Evolutionary conservation across 2,329 filamentous ascomycete genomes (phyloP).

Genomic region (Periconia sp.): DNA sequence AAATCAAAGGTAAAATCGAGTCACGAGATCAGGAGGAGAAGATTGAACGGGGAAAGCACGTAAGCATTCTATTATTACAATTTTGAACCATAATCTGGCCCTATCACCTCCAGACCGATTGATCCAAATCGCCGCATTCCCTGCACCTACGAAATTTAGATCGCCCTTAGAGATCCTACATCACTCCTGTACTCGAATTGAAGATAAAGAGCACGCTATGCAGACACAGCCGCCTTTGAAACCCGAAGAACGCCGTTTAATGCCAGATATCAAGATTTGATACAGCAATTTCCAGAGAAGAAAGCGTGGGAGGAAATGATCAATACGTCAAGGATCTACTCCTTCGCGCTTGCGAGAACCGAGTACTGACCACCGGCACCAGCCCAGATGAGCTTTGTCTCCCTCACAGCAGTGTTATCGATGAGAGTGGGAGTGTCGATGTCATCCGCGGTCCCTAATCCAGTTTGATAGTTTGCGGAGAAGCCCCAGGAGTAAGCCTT

Average conservation of each 20-base stretch:
- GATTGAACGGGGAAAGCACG: neutral
- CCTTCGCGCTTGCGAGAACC: constrained; percentile 57
- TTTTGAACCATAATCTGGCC: neutral
- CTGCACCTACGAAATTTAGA: constrained; percentile 8
- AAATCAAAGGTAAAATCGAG: too few species aligned
- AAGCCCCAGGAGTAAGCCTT: constrained; percentile 82
- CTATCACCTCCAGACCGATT: neutral
- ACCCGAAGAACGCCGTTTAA: constrained; percentile 7
- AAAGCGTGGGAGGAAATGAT: too few species aligned
- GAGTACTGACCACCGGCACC: constrained; percentile 89
- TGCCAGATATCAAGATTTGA: constrained; percentile 16
- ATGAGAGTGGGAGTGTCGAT: constrained; percentile 78
- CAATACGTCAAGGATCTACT: constrained; percentile 15
- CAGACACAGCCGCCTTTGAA: constrained; percentile 1
- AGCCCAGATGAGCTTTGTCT: constrained; percentile 76
- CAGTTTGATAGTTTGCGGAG: constrained; percentile 80
- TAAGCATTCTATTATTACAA: constrained; percentile 27
- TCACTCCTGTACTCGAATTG: constrained; percentile 10
- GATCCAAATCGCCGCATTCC: constrained; percentile 7
- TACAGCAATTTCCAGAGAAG: constrained; percentile 3
- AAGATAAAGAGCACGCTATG: constrained; percentile 19
- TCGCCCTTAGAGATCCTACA: constrained; percentile 10
- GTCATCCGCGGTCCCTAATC: constrained; percentile 79
- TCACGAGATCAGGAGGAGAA: too few species aligned
- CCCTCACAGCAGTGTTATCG: constrained; percentile 82